These are phyloP conservation scores for Yamagishiella unicocca DNA, from an alignment of 139 green algal genomes.

Conservation along the genomic window DNA sequence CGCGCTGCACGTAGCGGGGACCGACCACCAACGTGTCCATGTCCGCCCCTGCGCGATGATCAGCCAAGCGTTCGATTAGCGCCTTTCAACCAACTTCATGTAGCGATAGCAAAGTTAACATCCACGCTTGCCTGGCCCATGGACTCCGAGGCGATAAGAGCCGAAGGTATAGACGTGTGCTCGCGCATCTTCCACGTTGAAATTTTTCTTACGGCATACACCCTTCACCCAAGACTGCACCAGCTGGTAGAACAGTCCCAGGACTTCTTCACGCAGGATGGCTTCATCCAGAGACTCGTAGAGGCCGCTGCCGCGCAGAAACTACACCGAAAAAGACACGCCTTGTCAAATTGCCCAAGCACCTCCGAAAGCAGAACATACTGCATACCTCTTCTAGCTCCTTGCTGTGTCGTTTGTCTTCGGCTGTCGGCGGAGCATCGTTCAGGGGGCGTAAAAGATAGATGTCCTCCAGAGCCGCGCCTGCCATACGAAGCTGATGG, in stretches of 20 bases:
- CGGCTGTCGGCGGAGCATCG: neutral
- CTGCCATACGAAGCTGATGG: constrained; percentile 28
- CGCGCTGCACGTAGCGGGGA: constrained; percentile 77
- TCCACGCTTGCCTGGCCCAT: constrained; percentile 82
- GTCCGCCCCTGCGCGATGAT: constrained; percentile 88
- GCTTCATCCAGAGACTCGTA: constrained; percentile 76
- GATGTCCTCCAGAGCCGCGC: constrained; percentile 13
- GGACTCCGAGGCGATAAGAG: constrained; percentile 94
- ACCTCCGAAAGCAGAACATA: neutral
- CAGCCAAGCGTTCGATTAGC: neutral
- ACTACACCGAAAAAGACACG: constrained; percentile 50
- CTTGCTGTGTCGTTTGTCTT: constrained; percentile 58
- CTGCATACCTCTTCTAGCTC: constrained; percentile 62
- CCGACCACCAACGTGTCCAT: constrained; percentile 98
- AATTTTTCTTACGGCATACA: constrained; percentile 61
- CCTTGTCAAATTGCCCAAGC: neutral
- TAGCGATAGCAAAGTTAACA: neutral
- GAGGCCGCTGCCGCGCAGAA: constrained; percentile 60
- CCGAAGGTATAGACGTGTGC: constrained; percentile 96
- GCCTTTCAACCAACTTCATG: neutral
- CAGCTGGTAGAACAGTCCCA: constrained; percentile 67
- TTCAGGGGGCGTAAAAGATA: constrained; percentile 38
- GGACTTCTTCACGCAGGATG: constrained; percentile 73
- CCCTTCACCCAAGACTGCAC: constrained; percentile 81
- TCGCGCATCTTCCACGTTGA: constrained; percentile 78